Base-by-base conservation (phyloP, 352 stramenopile genomes). In the Phytophthora sp. region DNA sequence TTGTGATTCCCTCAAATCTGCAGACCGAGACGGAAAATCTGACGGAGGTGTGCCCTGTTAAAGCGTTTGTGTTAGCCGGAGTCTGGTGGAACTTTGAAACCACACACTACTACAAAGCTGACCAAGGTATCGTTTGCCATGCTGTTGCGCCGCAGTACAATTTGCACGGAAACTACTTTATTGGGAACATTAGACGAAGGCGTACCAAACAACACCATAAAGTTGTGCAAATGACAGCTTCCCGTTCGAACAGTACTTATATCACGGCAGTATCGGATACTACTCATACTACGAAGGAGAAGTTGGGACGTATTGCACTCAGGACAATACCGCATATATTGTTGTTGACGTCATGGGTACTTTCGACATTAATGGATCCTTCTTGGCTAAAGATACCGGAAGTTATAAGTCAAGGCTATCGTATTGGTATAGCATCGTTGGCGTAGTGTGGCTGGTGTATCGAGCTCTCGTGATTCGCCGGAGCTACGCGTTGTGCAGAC, bases 121-220 rank as follows among this genome's bases (percentile, higher is more conserved):
- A 35, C 0, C 31, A 52, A 45, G 39, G 45, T 11, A 31, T 39
- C 24, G 17, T 73, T 17, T 73, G 64, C 10, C 43, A 60, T 1
- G 42, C 58, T 6, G 53, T 69, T 5, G 18, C 52, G 3, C 62
- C 62, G 27, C 62, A 70, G 34, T 66, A 61, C 34, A 70, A 70
- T 28, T 30, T 73, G 3, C 58, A 54, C 9, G 49, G 60, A 20
- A 53, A 57, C 20, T 69, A 71, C 21, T 44, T 51, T 17, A 53
- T 63, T 3, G 44, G 45, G 7, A 52, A 5, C 7, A 35, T 35
- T 2, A 31, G 21, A 28, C 35, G 18, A 28, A 1, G 7, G 34
- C 54, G 17, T 56, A 42, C 10, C 6, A 10, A 5, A 37, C 55
- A 9, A 37, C 55, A 1, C 55, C 55, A 27, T 21, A 18, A 1